Evolutionary conservation across 1,139 yeast genomes (phyloP).

Genomic region (Blastobotrys indianensis): DNA sequence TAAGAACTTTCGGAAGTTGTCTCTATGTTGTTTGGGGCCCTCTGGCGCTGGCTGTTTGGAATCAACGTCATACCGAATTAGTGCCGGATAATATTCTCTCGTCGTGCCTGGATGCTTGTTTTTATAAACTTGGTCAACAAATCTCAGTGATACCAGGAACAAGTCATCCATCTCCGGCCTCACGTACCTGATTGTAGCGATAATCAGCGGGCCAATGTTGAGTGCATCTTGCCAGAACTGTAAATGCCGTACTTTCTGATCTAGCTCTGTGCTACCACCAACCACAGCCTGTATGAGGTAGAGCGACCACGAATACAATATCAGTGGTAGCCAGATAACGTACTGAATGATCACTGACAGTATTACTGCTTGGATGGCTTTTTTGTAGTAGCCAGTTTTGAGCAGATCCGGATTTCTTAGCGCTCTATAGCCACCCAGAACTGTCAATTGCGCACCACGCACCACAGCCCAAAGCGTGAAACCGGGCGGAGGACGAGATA

Average conservation of each 20-base stretch:
- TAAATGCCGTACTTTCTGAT: slow-evolving; percentile 25
- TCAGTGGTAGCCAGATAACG: slow-evolving; percentile 36
- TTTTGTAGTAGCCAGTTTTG: slow-evolving; percentile 33
- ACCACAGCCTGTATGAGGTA: slow-evolving; percentile 19
- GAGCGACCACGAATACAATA: slow-evolving; percentile 20
- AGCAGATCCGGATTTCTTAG: slow-evolving; percentile 42
- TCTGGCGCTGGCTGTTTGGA: background rate
- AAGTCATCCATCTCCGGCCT: slow-evolving; percentile 36
- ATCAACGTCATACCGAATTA: slow-evolving; percentile 17
- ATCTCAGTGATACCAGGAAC: slow-evolving; percentile 40
- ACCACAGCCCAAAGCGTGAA: slow-evolving; percentile 44
- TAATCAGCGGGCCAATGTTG: slow-evolving; percentile 41
- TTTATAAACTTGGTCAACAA: slow-evolving; percentile 38
- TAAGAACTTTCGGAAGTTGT: slow-evolving; percentile 14
- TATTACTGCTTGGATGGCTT: slow-evolving; percentile 35
- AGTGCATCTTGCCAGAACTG: slow-evolving; percentile 38
- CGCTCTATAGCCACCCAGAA: slow-evolving; percentile 46
- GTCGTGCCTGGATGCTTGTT: slow-evolving; percentile 36
- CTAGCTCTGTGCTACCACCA: slow-evolving; percentile 18
- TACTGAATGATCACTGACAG: slow-evolving; percentile 39
- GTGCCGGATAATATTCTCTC: slow-evolving; percentile 23
- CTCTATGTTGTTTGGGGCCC: slow-evolving; percentile 5
- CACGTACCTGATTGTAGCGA: slow-evolving; percentile 38
- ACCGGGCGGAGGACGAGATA: slow-evolving; percentile 46
- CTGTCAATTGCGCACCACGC: slow-evolving; percentile 51